phyloP scores from a whole-genome alignment of 192 early-diverging fungal genomes.

The Coemansia sp. region DNA sequence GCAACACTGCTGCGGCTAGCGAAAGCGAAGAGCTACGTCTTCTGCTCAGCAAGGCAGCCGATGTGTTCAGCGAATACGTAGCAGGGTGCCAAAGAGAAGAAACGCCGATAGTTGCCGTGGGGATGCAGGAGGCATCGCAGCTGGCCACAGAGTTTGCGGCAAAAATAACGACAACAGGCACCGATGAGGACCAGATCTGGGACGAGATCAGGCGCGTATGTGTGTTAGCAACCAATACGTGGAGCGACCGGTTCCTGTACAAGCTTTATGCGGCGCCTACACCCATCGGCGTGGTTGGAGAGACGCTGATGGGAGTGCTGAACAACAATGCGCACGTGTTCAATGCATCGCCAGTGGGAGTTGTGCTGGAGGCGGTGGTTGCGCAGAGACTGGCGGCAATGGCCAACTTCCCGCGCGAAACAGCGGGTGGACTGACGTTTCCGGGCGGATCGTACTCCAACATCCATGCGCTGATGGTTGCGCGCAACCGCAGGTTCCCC shows the following conservation, averaged over 20 bases:
- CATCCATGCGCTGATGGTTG: conserved; percentile 72
- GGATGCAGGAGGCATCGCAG: background rate
- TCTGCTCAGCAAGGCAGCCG: conserved; percentile 21
- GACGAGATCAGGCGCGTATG: conserved; percentile 29
- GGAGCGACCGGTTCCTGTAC: conserved; percentile 76
- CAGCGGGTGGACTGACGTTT: conserved; percentile 65
- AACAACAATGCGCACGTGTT: conserved; percentile 84
- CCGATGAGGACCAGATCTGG: conserved; percentile 21
- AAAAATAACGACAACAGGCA: background rate
- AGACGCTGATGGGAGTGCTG: conserved; percentile 66
- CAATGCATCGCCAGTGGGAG: conserved; percentile 67
- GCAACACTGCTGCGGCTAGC: background rate
- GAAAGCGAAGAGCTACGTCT: conserved; percentile 22
- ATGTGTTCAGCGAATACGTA: conserved; percentile 29
- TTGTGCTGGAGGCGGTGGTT: conserved; percentile 67
- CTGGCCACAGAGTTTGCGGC: background rate
- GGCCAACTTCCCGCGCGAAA: conserved; percentile 27
- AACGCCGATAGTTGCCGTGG: background rate
- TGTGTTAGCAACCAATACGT: conserved; percentile 45
- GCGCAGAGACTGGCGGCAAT: conserved; percentile 41
- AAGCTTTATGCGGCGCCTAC: conserved; percentile 79
- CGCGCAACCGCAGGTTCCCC: conserved; percentile 67
- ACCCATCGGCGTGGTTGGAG: conserved; percentile 71
- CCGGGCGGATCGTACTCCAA: conserved; percentile 79
- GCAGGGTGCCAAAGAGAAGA: background rate